Conservation (phyloP, 225 moss, liverwort and hornwort genomes). For the Polytrichum formosum region DNA sequence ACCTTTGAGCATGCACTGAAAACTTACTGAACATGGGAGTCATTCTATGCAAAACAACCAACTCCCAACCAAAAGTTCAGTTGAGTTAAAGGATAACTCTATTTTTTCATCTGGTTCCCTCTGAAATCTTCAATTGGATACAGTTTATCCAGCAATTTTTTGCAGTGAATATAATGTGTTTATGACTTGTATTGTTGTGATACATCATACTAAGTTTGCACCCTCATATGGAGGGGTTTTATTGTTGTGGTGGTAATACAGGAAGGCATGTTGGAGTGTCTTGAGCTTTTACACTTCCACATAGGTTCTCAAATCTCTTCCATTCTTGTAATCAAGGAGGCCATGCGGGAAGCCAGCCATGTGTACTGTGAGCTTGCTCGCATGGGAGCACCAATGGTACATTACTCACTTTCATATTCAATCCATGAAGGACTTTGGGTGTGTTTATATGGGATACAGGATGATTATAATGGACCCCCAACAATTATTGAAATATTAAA, state of each 20-base stretch:
- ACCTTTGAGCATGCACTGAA: too few relatives aligned
- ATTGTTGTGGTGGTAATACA: constrained; percentile 18
- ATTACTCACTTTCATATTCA: background rate
- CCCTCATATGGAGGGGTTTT: background rate
- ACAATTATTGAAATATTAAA: too few relatives aligned
- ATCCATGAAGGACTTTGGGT: too few relatives aligned
- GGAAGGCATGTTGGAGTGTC: constrained; percentile 83
- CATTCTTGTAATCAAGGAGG: constrained; percentile 73
- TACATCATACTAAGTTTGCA: background rate
- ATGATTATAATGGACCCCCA: background rate
- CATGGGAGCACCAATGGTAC: constrained; percentile 83
- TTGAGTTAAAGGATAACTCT: too few relatives aligned
- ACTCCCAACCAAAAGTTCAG: too few relatives aligned
- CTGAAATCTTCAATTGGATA: background rate
- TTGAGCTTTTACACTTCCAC: constrained; percentile 88
- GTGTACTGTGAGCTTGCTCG: constrained; percentile 79
- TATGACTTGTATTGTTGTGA: background rate
- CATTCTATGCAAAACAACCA: too few relatives aligned
- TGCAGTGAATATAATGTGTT: too few relatives aligned
- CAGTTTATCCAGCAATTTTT: too few relatives aligned
- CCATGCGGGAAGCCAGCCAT: constrained; percentile 88
- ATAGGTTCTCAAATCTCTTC: constrained; percentile 80
- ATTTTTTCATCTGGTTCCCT: background rate
- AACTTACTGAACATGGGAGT: too few relatives aligned
- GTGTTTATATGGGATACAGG: too few relatives aligned